A percentile compares a stretch with the other conserved stretches of the same genome.
phyloP scores from a whole-genome alignment of 2,329 filamentous ascomycete species.

The Aspergillus felis region DNA sequence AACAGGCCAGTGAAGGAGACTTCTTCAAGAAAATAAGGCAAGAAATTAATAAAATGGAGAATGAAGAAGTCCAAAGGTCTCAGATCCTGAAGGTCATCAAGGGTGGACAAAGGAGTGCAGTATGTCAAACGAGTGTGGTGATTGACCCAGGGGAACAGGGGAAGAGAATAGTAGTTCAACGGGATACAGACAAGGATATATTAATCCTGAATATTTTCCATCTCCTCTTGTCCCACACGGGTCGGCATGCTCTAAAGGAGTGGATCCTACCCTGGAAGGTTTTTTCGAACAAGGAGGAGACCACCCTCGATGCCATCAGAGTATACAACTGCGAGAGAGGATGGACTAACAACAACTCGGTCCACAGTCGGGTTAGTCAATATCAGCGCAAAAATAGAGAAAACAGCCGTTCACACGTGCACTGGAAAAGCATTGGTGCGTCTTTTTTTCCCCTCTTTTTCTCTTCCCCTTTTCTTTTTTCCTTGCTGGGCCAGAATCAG shows the following conservation, averaged over 20 bases:
- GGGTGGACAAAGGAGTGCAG: background rate
- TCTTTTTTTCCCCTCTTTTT: background rate
- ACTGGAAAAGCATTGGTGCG: conserved; percentile 1
- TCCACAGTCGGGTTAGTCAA: conserved; percentile 7
- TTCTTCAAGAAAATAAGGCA: background rate
- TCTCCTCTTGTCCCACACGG: conserved; percentile 9
- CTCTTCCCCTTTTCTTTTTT: conserved; percentile 1
- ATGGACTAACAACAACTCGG: conserved; percentile 12
- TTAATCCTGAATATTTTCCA: background rate
- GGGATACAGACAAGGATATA: conserved; percentile 7
- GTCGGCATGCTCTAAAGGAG: conserved; percentile 15
- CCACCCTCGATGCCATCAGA: conserved; percentile 19
- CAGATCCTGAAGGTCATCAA: conserved; percentile 1
- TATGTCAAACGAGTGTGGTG: conserved; percentile 5
- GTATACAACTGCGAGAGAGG: conserved; percentile 11
- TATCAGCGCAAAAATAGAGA: conserved; percentile 4
- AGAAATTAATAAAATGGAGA: background rate
- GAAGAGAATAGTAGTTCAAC: conserved; percentile 2
- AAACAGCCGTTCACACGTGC: conserved; percentile 22
- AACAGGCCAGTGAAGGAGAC: background rate
- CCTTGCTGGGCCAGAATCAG: background rate
- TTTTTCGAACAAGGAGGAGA: conserved; percentile 13
- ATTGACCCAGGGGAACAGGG: conserved; percentile 4
- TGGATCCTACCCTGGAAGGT: conserved; percentile 14
- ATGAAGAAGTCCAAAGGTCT: background rate